These are phyloP conservation scores for Posidonia australis DNA, from an alignment of 106 monocot species.

Conservation along the genomic window DNA sequence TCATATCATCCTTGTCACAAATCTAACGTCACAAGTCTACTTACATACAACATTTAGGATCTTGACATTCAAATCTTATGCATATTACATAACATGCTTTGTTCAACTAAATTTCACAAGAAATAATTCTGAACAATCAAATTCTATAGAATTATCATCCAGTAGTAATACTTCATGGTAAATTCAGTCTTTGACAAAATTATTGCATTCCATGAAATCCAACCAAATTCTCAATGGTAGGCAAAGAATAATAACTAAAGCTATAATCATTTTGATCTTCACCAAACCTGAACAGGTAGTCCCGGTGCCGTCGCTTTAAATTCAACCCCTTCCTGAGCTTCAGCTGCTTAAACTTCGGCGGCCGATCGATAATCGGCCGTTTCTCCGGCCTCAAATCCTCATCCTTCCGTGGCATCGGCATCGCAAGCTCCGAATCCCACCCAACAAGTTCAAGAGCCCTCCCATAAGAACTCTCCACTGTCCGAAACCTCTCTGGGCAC, in stretches of 20 bases:
- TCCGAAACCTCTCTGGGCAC: constrained; percentile 53
- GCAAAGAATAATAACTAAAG: background rate
- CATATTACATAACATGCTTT: too few relatives aligned
- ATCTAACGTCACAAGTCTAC: too few relatives aligned
- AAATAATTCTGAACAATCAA: too few relatives aligned
- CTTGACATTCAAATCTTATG: too few relatives aligned
- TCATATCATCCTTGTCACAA: too few relatives aligned
- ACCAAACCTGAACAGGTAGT: constrained; percentile 37
- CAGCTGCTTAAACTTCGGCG: constrained; percentile 52
- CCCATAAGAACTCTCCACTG: constrained; percentile 58
- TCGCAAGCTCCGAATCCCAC: constrained; percentile 16
- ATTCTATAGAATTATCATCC: too few relatives aligned
- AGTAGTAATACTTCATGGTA: too few relatives aligned
- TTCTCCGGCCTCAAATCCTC: background rate
- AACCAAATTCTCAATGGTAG: background rate
- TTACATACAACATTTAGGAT: too few relatives aligned
- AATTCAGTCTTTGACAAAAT: too few relatives aligned
- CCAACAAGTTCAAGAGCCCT: constrained; percentile 51
- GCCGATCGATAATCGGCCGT: constrained; percentile 54
- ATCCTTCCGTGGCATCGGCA: background rate
- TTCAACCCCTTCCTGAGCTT: constrained; percentile 55
- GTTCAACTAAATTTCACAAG: too few relatives aligned
- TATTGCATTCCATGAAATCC: background rate
- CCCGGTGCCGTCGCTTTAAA: constrained; percentile 52
- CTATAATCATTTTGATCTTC: background rate